Percentiles rank a stretch among this genome's conserved stretches.
Conservation (phyloP, 2,329 filamentous ascomycete species). For the Dryadomyces quercus-mongolicae region DNA sequence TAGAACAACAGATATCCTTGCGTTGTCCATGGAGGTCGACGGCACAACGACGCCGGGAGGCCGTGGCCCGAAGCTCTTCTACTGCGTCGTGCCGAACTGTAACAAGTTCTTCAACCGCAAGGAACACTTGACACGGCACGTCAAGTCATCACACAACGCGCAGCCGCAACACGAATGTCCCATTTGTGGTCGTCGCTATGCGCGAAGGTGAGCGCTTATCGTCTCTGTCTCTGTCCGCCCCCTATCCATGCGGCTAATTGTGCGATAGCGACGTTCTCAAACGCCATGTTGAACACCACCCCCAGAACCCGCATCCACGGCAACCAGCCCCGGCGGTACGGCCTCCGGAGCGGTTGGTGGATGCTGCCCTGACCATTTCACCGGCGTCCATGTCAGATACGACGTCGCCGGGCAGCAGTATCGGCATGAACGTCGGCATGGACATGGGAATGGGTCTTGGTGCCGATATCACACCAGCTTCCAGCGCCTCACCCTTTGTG, state of each 20-base stretch:
- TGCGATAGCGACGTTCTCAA: conserved; percentile 3
- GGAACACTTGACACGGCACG: conserved; percentile 3
- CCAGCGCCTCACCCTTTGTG: background rate
- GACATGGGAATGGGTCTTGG: background rate
- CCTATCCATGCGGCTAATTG: too few species aligned
- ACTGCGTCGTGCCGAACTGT: conserved; percentile 1
- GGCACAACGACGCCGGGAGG: background rate
- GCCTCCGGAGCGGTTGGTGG: background rate
- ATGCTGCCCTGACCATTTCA: too few species aligned
- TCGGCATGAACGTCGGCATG: background rate
- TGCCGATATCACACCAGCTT: background rate
- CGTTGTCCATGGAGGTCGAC: background rate
- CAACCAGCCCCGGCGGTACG: background rate
- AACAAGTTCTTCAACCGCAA: conserved; percentile 5
- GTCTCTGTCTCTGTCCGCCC: too few species aligned
- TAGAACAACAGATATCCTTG: too few species aligned
- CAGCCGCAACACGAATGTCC: conserved; percentile 3
- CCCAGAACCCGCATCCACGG: background rate
- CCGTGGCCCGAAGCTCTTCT: conserved; percentile 1
- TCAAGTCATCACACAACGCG: conserved; percentile 3
- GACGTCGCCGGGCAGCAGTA: too few species aligned
- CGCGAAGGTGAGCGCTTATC: background rate
- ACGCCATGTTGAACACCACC: conserved; percentile 4
- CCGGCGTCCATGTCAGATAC: too few species aligned
- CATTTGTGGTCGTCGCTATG: conserved; percentile 4